These are phyloP conservation scores for Quercus agrifolia DNA, from an alignment of 306 rosid genomes.

Conservation along the genomic window DNA sequence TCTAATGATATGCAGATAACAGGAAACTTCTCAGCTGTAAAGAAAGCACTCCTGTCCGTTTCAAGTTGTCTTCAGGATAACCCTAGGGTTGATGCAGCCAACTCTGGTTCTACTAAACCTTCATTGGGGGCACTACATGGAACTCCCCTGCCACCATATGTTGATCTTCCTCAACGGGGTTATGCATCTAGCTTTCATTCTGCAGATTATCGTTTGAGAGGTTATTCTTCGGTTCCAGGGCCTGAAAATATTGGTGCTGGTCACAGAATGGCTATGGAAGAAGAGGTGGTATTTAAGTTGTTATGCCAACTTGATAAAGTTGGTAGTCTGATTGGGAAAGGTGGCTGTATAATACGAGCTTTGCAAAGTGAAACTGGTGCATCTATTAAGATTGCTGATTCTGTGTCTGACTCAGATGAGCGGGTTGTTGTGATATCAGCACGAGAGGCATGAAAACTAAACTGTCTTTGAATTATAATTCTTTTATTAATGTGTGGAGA, in stretches of 20 bases:
- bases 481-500: slow-evolving; percentile 2
- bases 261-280: slow-evolving; percentile 64
- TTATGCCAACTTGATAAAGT: slow-evolving; percentile 81
- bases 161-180: slow-evolving; percentile 51
- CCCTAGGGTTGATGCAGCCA: slow-evolving; percentile 38
- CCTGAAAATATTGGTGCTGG: slow-evolving; percentile 47
- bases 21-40: slow-evolving; percentile 57
- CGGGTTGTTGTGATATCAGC: slow-evolving; percentile 80
- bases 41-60: slow-evolving; percentile 73
- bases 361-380: slow-evolving; percentile 89
- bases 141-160: slow-evolving; percentile 30
- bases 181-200: slow-evolving; percentile 36
- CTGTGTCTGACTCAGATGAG: slow-evolving; percentile 70
- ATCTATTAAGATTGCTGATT: slow-evolving; percentile 71
- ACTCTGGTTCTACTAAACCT: slow-evolving; percentile 44
- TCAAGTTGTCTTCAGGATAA: slow-evolving; percentile 61
- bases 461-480: slow-evolving; percentile 8
- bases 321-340: slow-evolving; percentile 91
- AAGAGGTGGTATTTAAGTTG: slow-evolving; percentile 77
- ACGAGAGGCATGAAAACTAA: slow-evolving; percentile 58
- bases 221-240: slow-evolving; percentile 55
- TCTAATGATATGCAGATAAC: slow-evolving; percentile 53
- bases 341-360: slow-evolving; percentile 70
- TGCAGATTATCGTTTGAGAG: slow-evolving; percentile 53
- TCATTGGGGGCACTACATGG: slow-evolving; percentile 38